These are phyloP conservation scores for Mortierella polycephala DNA, from an alignment of 371 early-diverging fungal genomes.

Conservation along the genomic window DNA sequence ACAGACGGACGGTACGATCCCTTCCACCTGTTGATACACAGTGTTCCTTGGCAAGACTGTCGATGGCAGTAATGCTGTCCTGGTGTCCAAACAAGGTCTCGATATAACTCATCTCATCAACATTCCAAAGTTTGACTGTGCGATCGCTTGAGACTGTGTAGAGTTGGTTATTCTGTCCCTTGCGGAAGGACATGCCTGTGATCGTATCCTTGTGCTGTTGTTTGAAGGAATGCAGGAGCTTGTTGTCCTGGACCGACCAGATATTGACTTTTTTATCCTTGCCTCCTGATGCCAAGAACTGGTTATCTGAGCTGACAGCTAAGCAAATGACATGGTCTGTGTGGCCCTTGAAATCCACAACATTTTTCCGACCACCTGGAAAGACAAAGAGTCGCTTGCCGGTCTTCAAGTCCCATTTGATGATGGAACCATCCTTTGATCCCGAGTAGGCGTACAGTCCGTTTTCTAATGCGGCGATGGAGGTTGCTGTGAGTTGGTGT, in stretches of 20 bases:
- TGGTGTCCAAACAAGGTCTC: constrained; percentile 99
- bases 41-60: constrained; percentile 85
- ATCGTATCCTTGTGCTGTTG: constrained; percentile 92
- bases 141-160: constrained; percentile 94
- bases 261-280: constrained; percentile 90
- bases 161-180: constrained; percentile 81
- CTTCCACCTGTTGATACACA: constrained; percentile 94
- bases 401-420: constrained; percentile 80
- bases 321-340: constrained; percentile 83
- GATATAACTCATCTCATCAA: constrained; percentile 90
- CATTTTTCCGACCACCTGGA: constrained; percentile 80
- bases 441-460: constrained; percentile 82
- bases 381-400: constrained; percentile 70
- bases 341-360: constrained; percentile 83
- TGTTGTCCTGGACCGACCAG: constrained; percentile 85
- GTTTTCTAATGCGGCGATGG: constrained; percentile 77
- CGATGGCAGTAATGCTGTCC: constrained; percentile 84
- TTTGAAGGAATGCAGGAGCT: constrained; percentile 76
- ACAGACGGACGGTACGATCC: constrained; percentile 90
- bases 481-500: constrained; percentile 83
- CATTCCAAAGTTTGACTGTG: constrained; percentile 96
- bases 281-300: constrained; percentile 88
- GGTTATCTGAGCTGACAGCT: constrained; percentile 84
- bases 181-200: constrained; percentile 88
- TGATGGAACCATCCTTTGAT: constrained; percentile 90